Evolutionary conservation across 2,329 filamentous ascomycete species (phyloP), one percentile per base, ranked within the genome.

Genomic region (Immersiporthe knoxdaviesiana): DNA sequence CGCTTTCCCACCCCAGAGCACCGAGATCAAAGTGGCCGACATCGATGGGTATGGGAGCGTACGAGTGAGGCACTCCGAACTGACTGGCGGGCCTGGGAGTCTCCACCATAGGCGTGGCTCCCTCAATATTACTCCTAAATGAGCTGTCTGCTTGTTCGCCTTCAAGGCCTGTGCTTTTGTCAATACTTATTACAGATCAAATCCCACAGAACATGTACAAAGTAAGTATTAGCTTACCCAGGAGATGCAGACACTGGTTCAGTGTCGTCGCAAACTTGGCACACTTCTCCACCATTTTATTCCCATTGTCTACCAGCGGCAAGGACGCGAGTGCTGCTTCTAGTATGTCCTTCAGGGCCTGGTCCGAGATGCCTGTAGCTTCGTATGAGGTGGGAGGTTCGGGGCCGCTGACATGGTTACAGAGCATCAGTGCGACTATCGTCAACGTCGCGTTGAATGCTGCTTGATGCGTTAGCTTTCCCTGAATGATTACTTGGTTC

Each of bases 361-460:
- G 61, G 24, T 70, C 54, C 3, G 70, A 63, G n/a, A 69, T 37
- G 11, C 66, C 68, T 12, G 67, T 59, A 30, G 65, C 37, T 24
- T 61, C 59, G 27, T 60, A 67, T 14, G 47, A 37, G 2, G 41
- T 47, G 5, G 56, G 47, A 27, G 41, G 24, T 3, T 65, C 30
- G 14, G 35, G 37, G n/a, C 66, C 59, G 32, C 41, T 66, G 61
- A 68, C 35, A 14, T 72, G 52, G 24, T 70, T 69, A 18, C 67
- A 71, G 24, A 71, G 54, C 7, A 47, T 47, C 8, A 72, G 39
- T 8, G 69, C 69, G 27, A 72, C 67, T 16, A 75, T 70, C 14
- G 71, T 69, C 14, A 75, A 63, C 0, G 73, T 63, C 10, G 74
- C 74, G 41, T 75, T 75, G 30, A 75, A 69, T 7, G 73, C 73